A percentile compares a stretch with the other conserved stretches of the same genome.
Evolutionary conservation across 805 yeast genomes (phyloP).

Genomic region (Metschnikowia lachancei): DNA sequence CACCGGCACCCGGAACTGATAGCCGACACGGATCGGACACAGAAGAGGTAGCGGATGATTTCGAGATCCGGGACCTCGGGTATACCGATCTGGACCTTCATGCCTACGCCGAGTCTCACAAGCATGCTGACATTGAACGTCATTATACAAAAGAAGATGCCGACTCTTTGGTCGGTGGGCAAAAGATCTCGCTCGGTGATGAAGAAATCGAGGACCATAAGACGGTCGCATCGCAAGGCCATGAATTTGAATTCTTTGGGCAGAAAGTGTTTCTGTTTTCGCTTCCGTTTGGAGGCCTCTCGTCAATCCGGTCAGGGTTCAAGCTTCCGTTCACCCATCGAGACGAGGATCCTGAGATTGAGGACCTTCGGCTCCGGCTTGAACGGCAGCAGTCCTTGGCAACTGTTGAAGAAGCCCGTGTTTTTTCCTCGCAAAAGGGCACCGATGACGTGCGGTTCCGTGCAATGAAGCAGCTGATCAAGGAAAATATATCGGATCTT

Average conservation of each 20-base stretch:
- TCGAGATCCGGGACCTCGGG: not conserved
- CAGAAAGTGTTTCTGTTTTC: conserved; percentile 54
- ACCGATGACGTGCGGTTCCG: conserved; percentile 64
- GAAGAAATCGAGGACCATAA: conserved; percentile 21
- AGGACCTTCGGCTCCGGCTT: conserved; percentile 40
- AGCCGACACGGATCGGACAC: not conserved
- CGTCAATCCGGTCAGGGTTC: conserved; percentile 24
- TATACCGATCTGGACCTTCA: conserved; percentile 1
- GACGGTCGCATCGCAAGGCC: conserved; percentile 37
- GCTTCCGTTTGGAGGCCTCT: conserved; percentile 54
- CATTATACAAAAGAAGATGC: conserved; percentile 34
- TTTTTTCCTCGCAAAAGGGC: conserved; percentile 53
- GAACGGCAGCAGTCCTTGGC: conserved; percentile 55
- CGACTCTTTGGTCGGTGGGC: conserved; percentile 52
- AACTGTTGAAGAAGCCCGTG: conserved; percentile 61
- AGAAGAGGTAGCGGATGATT: not conserved
- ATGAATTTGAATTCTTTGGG: conserved; percentile 11
- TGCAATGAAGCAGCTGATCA: conserved; percentile 65
- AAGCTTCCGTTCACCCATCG: conserved; percentile 24
- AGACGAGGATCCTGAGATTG: conserved; percentile 18
- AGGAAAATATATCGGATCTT: conserved; percentile 47
- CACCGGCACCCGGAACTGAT: not conserved
- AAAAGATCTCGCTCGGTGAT: conserved; percentile 20
- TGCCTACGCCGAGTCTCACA: not conserved
- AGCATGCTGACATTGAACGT: conserved; percentile 9